These are phyloP conservation scores for Bacidia rubella DNA, from an alignment of 495 filamentous ascomycete genomes.

Conservation along the genomic window DNA sequence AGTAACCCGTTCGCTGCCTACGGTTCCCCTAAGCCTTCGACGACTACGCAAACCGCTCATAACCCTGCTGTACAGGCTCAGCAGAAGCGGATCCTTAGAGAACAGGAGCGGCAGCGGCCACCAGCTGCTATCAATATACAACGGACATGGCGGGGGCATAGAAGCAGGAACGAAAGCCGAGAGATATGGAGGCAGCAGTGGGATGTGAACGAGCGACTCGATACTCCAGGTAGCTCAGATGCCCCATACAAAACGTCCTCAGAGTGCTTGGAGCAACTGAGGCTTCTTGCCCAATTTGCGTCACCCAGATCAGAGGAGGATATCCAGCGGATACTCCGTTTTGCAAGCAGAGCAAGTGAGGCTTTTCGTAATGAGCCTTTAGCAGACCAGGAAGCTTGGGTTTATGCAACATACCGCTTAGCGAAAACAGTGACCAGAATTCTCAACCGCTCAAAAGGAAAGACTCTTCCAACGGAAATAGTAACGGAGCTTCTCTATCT, in stretches of 20 bases:
- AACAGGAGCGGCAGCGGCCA: slow-evolving; percentile 67
- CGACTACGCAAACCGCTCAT: slow-evolving; percentile 43
- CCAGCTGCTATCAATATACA: slow-evolving; percentile 66
- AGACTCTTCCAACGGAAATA: slow-evolving; percentile 15
- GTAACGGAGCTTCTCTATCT: slow-evolving; percentile 28
- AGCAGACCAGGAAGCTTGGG: slow-evolving; percentile 34
- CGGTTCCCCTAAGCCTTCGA: slow-evolving; percentile 23
- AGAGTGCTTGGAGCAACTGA: slow-evolving; percentile 34
- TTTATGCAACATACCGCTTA: slow-evolving; percentile 32
- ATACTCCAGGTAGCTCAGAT: slow-evolving; percentile 12
- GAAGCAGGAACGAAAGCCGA: slow-evolving; percentile 43
- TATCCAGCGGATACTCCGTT: slow-evolving; percentile 30
- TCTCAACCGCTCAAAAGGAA: slow-evolving; percentile 23
- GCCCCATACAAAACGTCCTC: slow-evolving; percentile 33
- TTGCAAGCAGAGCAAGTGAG: slow-evolving; percentile 30
- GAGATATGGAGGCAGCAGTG: slow-evolving; percentile 49
- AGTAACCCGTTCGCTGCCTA: slow-evolving; percentile 56
- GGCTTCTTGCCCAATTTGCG: slow-evolving; percentile 37
- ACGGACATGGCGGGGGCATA: slow-evolving; percentile 70
- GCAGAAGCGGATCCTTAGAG: slow-evolving; percentile 63
- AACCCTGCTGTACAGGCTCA: slow-evolving; percentile 74
- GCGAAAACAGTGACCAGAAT: slow-evolving; percentile 32
- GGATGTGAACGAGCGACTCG: slow-evolving; percentile 37
- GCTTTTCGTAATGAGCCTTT: slow-evolving; percentile 28
- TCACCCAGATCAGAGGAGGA: slow-evolving; percentile 28